Percentiles rank a stretch among this genome's conserved stretches.
These are phyloP conservation scores for Thalassiosira hispida DNA, from an alignment of 352 stramenopile genomes.

Conservation along the genomic window DNA sequence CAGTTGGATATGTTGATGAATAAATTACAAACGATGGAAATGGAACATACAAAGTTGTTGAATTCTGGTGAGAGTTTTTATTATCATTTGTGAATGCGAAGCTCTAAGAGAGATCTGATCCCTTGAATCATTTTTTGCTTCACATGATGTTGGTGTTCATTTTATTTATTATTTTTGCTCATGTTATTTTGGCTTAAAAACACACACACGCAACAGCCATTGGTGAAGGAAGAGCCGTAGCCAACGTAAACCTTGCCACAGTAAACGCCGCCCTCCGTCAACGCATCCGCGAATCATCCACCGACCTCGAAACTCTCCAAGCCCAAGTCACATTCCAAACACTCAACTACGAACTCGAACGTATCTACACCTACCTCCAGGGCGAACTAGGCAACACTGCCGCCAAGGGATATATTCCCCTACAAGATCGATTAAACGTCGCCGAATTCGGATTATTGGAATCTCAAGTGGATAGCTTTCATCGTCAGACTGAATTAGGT, in stretches of 20 bases:
- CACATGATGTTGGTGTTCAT: background rate
- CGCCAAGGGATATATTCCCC: slow-evolving; percentile 75
- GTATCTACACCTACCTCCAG: slow-evolving; percentile 87
- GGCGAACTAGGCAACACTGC: slow-evolving; percentile 82
- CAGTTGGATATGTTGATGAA: slow-evolving; percentile 52
- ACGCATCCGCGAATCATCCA: slow-evolving; percentile 70
- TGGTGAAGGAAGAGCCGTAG: slow-evolving; percentile 68
- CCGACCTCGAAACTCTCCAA: slow-evolving; percentile 59
- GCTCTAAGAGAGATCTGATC: background rate
- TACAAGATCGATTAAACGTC: slow-evolving; percentile 87
- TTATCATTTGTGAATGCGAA: background rate
- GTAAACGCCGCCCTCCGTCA: slow-evolving; percentile 63
- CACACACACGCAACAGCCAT: slow-evolving; percentile 50
- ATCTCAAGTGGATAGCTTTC: slow-evolving; percentile 84
- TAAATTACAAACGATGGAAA: slow-evolving; percentile 61
- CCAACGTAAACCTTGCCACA: slow-evolving; percentile 80
- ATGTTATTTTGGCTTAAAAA: background rate
- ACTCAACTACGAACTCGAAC: slow-evolving; percentile 87
- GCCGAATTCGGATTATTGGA: slow-evolving; percentile 89
- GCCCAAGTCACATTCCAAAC: slow-evolving; percentile 71
- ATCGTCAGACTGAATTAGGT: slow-evolving; percentile 68
- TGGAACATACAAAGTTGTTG: slow-evolving; percentile 69
- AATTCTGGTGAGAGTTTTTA: slow-evolving; percentile 59
- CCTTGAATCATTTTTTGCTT: slow-evolving; percentile 1
- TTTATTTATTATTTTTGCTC: slow-evolving; percentile 8